Percentiles rank a stretch among this genome's conserved stretches.
Evolutionary conservation across 2,329 filamentous ascomycete species (phyloP).

Genomic region (Berkeleyomyces rouxiae): DNA sequence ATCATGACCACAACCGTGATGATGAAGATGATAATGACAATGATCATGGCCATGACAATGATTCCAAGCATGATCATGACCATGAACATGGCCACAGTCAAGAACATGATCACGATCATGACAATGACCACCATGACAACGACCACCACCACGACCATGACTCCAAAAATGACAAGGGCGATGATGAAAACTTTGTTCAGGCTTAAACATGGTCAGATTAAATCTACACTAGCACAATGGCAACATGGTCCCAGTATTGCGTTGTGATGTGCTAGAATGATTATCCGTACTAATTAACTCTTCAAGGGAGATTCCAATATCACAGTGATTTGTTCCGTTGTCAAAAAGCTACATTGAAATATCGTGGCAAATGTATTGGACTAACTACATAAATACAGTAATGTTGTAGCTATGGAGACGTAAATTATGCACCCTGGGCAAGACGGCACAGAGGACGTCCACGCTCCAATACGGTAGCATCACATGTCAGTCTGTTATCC

Average conservation of each 20-base stretch:
- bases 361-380: neutral
- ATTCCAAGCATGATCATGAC: too few species aligned
- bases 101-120: too few species aligned
- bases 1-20: too few species aligned
- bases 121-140: too few species aligned
- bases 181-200: neutral
- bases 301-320: neutral
- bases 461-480: constrained; percentile 18
- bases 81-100: too few species aligned
- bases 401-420: neutral
- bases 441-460: constrained; percentile 19
- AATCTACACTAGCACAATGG: neutral
- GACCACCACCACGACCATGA: too few species aligned
- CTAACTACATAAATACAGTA: neutral
- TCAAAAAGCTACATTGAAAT: neutral
- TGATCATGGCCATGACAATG: too few species aligned
- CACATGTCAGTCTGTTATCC: constrained; percentile 18
- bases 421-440: constrained; percentile 8
- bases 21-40: too few species aligned
- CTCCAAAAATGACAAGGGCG: too few species aligned
- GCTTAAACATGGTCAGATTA: neutral
- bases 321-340: neutral
- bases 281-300: neutral
- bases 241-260: too few species aligned
- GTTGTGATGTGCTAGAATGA: neutral